Percentiles rank a stretch among this genome's conserved stretches.
Evolutionary conservation across 1,139 yeast genomes (phyloP).

Genomic region (Yamadazyma taylorii): DNA sequence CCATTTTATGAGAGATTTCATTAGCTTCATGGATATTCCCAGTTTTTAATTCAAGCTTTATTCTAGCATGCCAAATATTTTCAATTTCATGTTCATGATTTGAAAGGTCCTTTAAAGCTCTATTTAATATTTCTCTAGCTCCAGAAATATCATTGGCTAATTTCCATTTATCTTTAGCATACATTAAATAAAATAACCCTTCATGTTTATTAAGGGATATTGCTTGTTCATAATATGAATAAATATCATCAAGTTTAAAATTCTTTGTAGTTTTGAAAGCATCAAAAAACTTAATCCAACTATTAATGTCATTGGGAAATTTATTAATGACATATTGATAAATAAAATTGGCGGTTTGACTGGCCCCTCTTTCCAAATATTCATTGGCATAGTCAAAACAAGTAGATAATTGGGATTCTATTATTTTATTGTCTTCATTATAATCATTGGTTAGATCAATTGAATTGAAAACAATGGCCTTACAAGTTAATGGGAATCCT

Average conservation of each 20-base stretch:
- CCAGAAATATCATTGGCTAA: constrained; percentile 43
- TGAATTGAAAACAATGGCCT: constrained; percentile 34
- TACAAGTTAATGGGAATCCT: constrained; percentile 34
- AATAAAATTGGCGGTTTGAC: constrained; percentile 45
- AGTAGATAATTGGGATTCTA: constrained; percentile 10
- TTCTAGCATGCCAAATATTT: constrained; percentile 68
- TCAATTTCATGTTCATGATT: no score
- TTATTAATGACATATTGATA: constrained; percentile 46
- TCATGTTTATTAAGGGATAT: constrained; percentile 46
- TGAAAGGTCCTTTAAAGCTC: constrained; percentile 44
- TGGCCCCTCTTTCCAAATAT: constrained; percentile 24
- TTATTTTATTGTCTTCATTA: constrained; percentile 10
- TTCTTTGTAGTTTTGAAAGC: constrained; percentile 38
- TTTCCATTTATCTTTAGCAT: constrained; percentile 68
- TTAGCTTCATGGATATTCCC: constrained; percentile 40
- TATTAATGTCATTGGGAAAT: constrained; percentile 47
- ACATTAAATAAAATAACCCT: constrained; percentile 62
- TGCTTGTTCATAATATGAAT: constrained; percentile 52
- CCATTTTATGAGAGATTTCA: constrained; percentile 42
- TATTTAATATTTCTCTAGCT: constrained; percentile 54
- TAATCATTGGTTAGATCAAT: no score
- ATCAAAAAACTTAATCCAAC: constrained; percentile 57
- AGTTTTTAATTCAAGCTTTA: constrained; percentile 57
- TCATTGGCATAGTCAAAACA: constrained; percentile 44
- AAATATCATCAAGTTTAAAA: constrained; percentile 30